phyloP scores from a whole-genome alignment of 352 stramenopile genomes.

The Phytophthora cryptogea region DNA sequence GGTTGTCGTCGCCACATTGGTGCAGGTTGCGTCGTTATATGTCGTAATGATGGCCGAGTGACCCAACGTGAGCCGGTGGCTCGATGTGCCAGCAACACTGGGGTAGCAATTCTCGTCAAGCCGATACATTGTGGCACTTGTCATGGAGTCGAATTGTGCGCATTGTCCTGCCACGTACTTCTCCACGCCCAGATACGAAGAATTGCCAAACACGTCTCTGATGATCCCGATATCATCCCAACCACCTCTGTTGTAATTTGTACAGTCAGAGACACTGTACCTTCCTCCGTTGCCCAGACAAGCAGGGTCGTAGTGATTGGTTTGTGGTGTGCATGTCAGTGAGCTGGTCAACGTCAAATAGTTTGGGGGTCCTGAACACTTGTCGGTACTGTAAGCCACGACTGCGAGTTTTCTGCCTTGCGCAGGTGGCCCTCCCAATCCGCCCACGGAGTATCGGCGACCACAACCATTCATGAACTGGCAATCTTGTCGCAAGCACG shows the following conservation, averaged over 20 bases:
- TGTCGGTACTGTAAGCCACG: background rate
- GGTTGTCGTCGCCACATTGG: conserved; percentile 1
- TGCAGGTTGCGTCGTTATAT: conserved; percentile 13
- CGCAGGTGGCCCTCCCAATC: too few species aligned
- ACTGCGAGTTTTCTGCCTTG: background rate
- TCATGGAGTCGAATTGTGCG: background rate
- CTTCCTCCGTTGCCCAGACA: background rate
- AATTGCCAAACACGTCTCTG: background rate
- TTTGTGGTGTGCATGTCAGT: conserved; percentile 9
- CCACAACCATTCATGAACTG: conserved; percentile 1
- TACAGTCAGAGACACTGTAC: conserved; percentile 18
- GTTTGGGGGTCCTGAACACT: background rate
- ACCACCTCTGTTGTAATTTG: background rate
- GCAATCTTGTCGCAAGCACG: conserved; percentile 5
- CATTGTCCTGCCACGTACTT: background rate
- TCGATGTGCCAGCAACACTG: conserved; percentile 10
- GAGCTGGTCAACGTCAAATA: background rate
- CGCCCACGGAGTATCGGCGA: too few species aligned
- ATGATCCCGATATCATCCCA: conserved; percentile 15
- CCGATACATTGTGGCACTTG: conserved; percentile 4
- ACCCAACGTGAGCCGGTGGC: conserved; percentile 11
- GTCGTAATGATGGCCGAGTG: conserved; percentile 10
- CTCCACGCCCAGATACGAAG: conserved; percentile 9
- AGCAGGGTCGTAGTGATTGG: conserved; percentile 6
- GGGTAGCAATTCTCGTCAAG: conserved; percentile 21